These are phyloP conservation scores for Hemisphaericaspora lyxosophila DNA, from an alignment of 1,139 yeast genomes.

Conservation along the genomic window DNA sequence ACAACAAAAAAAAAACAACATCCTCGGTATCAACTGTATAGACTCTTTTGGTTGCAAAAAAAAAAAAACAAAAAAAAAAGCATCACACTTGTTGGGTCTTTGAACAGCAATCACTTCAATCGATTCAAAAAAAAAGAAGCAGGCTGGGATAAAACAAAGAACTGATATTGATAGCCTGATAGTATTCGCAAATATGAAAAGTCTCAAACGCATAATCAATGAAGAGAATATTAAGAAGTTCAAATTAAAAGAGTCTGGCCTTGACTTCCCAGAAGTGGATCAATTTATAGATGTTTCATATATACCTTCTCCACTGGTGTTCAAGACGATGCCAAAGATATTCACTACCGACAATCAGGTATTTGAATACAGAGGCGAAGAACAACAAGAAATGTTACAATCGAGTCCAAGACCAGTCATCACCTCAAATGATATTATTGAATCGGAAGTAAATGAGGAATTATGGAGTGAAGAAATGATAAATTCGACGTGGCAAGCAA, in stretches of 20 bases:
- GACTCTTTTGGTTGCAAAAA: slow-evolving; percentile 3
- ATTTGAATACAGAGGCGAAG: slow-evolving; percentile 3
- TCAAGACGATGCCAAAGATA: slow-evolving; percentile 11
- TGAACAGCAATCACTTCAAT: too few species aligned
- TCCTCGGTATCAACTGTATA: not conserved
- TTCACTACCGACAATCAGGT: slow-evolving; percentile 10
- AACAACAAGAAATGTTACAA: slow-evolving; percentile 7
- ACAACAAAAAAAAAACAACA: not conserved
- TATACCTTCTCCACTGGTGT: slow-evolving; percentile 11
- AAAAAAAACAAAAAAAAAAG: too few species aligned
- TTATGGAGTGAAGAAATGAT: slow-evolving; percentile 7
- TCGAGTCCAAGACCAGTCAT: slow-evolving; percentile 4
- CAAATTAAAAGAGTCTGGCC: slow-evolving; percentile 21
- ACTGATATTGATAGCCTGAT: too few species aligned
- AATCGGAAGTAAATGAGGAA: slow-evolving; percentile 2
- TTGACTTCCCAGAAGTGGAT: slow-evolving; percentile 11
- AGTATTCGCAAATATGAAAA: slow-evolving; percentile 12
- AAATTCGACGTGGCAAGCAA: slow-evolving; percentile 10
- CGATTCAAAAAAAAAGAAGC: too few species aligned
- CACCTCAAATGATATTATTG: not conserved
- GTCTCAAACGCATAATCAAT: slow-evolving; percentile 21
- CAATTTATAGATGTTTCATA: slow-evolving; percentile 14
- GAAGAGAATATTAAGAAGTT: slow-evolving; percentile 19
- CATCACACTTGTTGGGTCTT: too few species aligned
- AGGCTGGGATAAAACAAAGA: too few species aligned